Conservation (phyloP, 2,329 filamentous ascomycete species). For the Helicocarpus griseus region DNA sequence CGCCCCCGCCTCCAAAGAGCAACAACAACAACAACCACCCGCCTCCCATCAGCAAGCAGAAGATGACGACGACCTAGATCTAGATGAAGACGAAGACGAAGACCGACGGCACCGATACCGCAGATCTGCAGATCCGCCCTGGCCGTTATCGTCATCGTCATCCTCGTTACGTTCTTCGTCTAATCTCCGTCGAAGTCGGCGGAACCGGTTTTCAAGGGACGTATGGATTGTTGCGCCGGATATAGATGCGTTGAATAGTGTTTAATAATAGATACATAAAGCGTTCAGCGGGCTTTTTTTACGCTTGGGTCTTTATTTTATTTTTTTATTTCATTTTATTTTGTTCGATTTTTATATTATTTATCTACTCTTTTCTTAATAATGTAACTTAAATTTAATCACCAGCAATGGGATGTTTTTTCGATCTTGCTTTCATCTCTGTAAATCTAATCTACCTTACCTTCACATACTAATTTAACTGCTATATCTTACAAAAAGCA, state of each 20-base stretch:
- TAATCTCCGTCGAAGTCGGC: background rate
- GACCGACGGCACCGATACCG: background rate
- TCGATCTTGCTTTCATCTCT: no score
- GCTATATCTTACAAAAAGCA: no score
- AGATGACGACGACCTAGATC: background rate
- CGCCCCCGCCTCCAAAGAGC: slow-evolving; percentile 15
- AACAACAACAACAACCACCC: slow-evolving; percentile 13
- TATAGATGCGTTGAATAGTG: background rate
- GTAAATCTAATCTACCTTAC: no score
- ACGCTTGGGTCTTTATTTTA: background rate
- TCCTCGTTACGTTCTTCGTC: background rate
- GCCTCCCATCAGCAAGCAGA: slow-evolving; percentile 10
- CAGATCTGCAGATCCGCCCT: background rate
- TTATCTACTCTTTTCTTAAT: background rate
- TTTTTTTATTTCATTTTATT: background rate
- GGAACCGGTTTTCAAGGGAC: background rate
- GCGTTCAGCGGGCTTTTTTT: background rate
- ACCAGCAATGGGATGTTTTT: no score
- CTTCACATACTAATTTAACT: no score
- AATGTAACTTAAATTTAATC: no score
- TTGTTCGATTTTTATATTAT: background rate
- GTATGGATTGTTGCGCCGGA: background rate
- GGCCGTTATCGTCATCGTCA: background rate
- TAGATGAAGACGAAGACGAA: no score
- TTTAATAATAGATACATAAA: background rate